Percentiles rank a stretch among this genome's conserved stretches.
Conservation (phyloP, 2,329 filamentous ascomycete genomes). For the Colletotrichum tropicicola region DNA sequence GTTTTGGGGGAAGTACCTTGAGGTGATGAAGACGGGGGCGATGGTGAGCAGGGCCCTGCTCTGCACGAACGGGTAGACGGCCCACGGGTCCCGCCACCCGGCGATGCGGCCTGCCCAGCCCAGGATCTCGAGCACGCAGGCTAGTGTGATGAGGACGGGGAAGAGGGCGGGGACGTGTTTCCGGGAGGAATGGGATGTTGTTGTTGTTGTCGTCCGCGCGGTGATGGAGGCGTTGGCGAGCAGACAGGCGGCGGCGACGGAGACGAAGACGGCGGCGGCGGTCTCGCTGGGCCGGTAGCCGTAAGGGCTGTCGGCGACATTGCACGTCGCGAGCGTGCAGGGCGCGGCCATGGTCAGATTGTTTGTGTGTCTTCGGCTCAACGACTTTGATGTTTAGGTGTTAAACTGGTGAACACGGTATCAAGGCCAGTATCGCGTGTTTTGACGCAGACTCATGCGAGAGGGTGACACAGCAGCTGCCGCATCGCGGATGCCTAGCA, state of each 20-base stretch:
- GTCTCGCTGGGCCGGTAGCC: constrained; percentile 35
- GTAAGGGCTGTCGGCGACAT: constrained; percentile 33
- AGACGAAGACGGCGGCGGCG: constrained; percentile 31
- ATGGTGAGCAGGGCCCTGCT: constrained; percentile 36
- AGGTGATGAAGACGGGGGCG: constrained; percentile 39
- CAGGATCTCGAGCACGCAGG: constrained; percentile 36
- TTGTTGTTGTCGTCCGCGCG: constrained; percentile 8
- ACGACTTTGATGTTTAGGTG: neutral
- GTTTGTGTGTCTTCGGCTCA: neutral
- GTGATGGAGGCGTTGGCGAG: constrained; percentile 31
- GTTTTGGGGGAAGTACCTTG: constrained; percentile 32
- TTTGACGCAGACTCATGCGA: neutral
- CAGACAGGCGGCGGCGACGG: constrained; percentile 33
- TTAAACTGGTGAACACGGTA: neutral
- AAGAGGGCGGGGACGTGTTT: constrained; percentile 24
- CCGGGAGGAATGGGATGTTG: neutral
- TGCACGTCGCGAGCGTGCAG: constrained; percentile 34
- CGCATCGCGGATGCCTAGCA: neutral
- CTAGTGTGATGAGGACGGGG: constrained; percentile 33
- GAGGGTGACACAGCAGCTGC: neutral
- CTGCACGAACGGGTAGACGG: constrained; percentile 33
- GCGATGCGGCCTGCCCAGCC: constrained; percentile 35
- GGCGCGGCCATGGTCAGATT: constrained; percentile 2
- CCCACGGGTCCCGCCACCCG: constrained; percentile 36
- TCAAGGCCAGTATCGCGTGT: neutral